A percentile compares a stretch with the other conserved stretches of the same genome.
Evolutionary conservation across 192 early-diverging fungal genomes (phyloP).

Genomic region (Diversispora eburnea): DNA sequence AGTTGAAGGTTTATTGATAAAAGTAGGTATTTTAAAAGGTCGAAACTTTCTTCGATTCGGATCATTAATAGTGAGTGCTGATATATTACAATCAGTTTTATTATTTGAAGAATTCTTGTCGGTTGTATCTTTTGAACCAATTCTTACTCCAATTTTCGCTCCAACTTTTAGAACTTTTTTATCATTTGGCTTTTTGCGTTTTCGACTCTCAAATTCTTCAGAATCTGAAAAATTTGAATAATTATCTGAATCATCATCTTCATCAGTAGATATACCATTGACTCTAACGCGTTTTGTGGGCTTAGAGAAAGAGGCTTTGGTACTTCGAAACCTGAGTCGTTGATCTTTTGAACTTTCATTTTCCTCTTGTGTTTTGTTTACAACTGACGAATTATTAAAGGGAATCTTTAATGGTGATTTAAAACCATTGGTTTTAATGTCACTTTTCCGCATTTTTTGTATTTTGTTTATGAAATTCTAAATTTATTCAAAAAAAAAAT

Average conservation of each 20-base stretch:
- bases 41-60: neutral
- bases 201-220: neutral
- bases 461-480: neutral
- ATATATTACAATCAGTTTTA: neutral
- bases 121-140: too few relatives aligned
- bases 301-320: neutral
- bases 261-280: neutral
- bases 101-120: neutral
- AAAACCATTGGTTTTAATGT: neutral
- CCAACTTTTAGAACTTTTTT: neutral
- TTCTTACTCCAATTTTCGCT: too few relatives aligned
- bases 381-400: neutral
- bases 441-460: neutral
- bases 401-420: neutral
- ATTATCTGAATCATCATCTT: neutral
- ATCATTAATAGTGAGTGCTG: too few relatives aligned
- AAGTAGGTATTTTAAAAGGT: conserved; percentile 42
- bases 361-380: neutral
- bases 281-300: neutral
- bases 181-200: neutral
- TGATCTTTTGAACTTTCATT: neutral
- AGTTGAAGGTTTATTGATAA: conserved; percentile 29
- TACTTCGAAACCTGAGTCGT: neutral
- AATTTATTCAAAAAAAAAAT: neutral
- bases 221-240: neutral